Base-by-base conservation (phyloP, 2,329 filamentous ascomycete genomes). In the Tolypocladium amazonense region DNA sequence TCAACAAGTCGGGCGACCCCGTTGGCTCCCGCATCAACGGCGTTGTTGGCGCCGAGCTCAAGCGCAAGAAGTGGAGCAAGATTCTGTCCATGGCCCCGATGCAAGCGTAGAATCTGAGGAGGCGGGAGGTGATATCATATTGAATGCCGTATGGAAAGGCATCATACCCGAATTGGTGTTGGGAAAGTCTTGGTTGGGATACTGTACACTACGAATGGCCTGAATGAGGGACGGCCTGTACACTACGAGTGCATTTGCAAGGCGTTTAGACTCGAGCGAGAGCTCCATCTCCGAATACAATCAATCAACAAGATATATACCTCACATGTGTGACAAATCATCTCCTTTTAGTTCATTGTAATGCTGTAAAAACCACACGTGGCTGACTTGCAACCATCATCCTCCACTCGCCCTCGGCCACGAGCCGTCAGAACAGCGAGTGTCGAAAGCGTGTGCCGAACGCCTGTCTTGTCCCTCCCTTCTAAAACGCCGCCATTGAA, bases 21-120 rank as follows among this genome's bases (percentile, higher is more conserved):
- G 90, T 99, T 67, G 94, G 94, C 58, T 92, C 89, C 20, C 88
- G 94, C 72, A 84, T 97, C 79, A 96, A 91, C 75, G 91, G 92
- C 65, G 85, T 97, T 53, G 94, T 99, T 53, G 94, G 92, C 61
- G 83, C 87, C 37, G 94, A 99, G 79, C 76, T 99, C 74, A 87
- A 90, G 72, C 85, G 90, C 72, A 94, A 90, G 81, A 88, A 96
- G 78, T 99, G 94, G 94, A 96, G 92, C 69, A 99, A 97, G 84
- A 97, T 99, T 69, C 76, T 99, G 72, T 96, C 90, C 67, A 84
- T 99, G 82, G 94, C 94, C 59, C 93, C 94, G 27, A 81, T 82
- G 76, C 80, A 85, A 68, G 82, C 78, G 43, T 84, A 76, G 50
- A 8, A 20, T 23, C 50, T 4, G 11, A 23, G 20, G 11, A n/a